These are phyloP conservation scores for Eudorina sp. DNA, from an alignment of 139 green algal species.

Conservation along the genomic window DNA sequence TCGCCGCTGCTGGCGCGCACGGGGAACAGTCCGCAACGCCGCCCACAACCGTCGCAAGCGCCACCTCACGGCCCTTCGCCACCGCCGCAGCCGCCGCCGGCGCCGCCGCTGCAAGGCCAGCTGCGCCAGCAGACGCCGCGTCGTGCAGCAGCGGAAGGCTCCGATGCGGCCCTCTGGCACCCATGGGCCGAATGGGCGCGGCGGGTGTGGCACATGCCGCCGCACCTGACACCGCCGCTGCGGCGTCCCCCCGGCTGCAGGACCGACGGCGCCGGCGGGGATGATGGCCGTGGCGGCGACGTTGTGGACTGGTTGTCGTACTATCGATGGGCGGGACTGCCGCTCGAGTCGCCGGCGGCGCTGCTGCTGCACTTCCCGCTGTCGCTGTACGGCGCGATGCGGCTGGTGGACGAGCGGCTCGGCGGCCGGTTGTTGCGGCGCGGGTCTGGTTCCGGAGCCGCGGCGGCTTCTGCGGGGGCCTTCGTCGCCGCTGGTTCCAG, in stretches of 20 bases:
- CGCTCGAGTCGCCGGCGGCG: constrained; percentile 43
- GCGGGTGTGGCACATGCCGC: constrained; percentile 22
- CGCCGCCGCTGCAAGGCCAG: too few relatives aligned
- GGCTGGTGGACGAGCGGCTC: constrained; percentile 8
- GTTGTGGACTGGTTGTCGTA: constrained; percentile 48
- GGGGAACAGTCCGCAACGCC: too few relatives aligned
- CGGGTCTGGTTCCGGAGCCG: not conserved
- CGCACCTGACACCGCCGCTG: constrained; percentile 2
- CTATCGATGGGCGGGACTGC: constrained; percentile 48
- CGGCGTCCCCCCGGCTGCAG: not conserved
- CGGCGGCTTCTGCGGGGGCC: too few relatives aligned
- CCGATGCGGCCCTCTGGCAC: too few relatives aligned
- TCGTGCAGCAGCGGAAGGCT: too few relatives aligned
- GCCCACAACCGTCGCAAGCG: not conserved
- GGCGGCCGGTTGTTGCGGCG: not conserved
- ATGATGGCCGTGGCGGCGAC: not conserved
- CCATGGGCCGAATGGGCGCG: not conserved
- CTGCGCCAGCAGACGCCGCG: too few relatives aligned
- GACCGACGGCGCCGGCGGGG: not conserved
- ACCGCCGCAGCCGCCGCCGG: too few relatives aligned
- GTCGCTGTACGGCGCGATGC: constrained; percentile 47
- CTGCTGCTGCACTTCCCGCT: constrained; percentile 57
- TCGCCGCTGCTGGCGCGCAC: not conserved
- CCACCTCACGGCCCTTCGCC: not conserved
- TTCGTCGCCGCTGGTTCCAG: too few relatives aligned